Base-by-base conservation (phyloP, 768 basidiomycete species). In the Kockovaella imperatae region DNA sequence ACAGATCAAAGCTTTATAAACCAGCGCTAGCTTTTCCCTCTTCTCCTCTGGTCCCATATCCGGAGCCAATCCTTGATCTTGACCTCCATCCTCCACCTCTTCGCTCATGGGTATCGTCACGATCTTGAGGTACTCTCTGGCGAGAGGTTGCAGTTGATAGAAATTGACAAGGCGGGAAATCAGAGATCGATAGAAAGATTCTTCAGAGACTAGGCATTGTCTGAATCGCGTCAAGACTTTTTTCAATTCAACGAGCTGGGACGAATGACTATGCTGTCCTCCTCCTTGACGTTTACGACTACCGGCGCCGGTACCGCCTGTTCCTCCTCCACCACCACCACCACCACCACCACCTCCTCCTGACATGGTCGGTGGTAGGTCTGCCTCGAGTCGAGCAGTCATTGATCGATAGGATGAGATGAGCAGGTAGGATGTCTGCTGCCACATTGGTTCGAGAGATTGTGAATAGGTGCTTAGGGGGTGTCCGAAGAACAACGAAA, bases 1-100 rank as follows among this genome's bases (percentile, higher is more conserved):
- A 68, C 86, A 93, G 17, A 96, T 82, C 45, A 99, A 74, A 6
- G 84, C 82, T 73, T 93, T 95, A 74, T 83, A 84, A 35, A 90
- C 73, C 35, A 86, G 81, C 8, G 80, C 78, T n/a, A 91, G 74
- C 48, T 82, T 79, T 51, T 75, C 76, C 48, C 79, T 78, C 42
- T 79, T 79, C 59, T 84, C 79, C 24, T 75, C 76, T 10, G 73
- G 32, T 7, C 77, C 77, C 31, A 75, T 42, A 17, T 41, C 34
- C 36, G 47, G 34, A 7, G 47, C 50, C 17, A 40, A 34, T 8
- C 28, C 45, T n/a, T 50, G n/a, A 8, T 42, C 45, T 3, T 32
- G 17, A 6, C 49, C 49, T 8, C 26, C 47, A 10, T 26, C 29
- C 8, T 11, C 45, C 17, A 14, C 39, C 35, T 24, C 39, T 10